Conservation (phyloP, 495 filamentous ascomycete species). For the Lasiosphaeria miniovina region DNA sequence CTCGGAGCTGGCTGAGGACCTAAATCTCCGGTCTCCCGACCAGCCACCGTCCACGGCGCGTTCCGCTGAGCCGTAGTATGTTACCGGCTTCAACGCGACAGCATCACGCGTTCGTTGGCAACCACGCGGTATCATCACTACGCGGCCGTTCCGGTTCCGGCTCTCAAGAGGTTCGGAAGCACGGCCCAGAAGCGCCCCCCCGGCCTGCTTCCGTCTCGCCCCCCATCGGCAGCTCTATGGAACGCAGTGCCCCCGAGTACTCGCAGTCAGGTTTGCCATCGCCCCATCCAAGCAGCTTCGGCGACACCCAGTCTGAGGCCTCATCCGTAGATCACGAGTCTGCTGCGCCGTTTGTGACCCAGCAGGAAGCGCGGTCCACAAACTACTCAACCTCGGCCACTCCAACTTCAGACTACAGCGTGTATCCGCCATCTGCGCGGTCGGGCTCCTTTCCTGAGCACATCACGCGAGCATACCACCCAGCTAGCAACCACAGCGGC, state of each 20-base stretch:
- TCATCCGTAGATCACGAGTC: conserved; percentile 81
- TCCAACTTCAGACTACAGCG: conserved; percentile 83
- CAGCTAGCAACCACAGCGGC: conserved; percentile 67
- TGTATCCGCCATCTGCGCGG: conserved; percentile 74
- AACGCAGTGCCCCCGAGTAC: conserved; percentile 87
- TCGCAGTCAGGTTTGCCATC: conserved; percentile 98
- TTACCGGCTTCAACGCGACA: conserved; percentile 39
- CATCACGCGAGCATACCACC: conserved; percentile 67
- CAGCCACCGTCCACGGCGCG: conserved; percentile 17
- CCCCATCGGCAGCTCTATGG: conserved; percentile 63
- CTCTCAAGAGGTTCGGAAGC: conserved; percentile 30
- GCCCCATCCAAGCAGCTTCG: conserved; percentile 69
- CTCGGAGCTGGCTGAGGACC: conserved; percentile 26
- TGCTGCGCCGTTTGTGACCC: conserved; percentile 70
- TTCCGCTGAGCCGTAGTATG: conserved; percentile 40
- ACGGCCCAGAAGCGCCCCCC: conserved; percentile 32
- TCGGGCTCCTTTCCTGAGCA: conserved; percentile 80
- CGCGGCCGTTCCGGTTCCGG: conserved; percentile 29
- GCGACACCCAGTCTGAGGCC: conserved; percentile 73
- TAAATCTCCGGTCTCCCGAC: conserved; percentile 28
- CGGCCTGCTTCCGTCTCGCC: conserved; percentile 29
- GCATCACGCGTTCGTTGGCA: conserved; percentile 19
- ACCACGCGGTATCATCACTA: conserved; percentile 34
- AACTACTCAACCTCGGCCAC: conserved; percentile 74
- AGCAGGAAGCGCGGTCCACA: conserved; percentile 72